phyloP scores from a whole-genome alignment of 2,329 filamentous ascomycete genomes.

The Aspergillus persii region DNA sequence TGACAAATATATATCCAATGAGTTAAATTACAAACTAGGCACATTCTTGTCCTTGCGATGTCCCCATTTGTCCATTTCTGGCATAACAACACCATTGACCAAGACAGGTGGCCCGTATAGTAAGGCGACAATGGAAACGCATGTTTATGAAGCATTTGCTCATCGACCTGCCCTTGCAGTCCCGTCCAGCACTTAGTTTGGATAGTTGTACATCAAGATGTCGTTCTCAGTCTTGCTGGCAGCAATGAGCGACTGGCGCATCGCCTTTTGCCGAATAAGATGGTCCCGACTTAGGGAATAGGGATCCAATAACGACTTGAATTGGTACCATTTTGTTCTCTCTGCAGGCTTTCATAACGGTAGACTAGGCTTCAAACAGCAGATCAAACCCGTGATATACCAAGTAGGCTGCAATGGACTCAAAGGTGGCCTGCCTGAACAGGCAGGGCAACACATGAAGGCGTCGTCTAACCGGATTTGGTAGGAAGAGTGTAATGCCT shows the following conservation, averaged over 20 bases:
- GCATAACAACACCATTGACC: slow-evolving; percentile 54
- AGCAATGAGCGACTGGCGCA: slow-evolving; percentile 31
- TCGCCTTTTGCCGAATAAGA: slow-evolving; percentile 23
- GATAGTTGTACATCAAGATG: slow-evolving; percentile 11
- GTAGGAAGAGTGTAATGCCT: too few species aligned
- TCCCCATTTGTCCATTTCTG: slow-evolving; percentile 43
- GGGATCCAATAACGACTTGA: too few species aligned
- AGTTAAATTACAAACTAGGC: slow-evolving; percentile 35
- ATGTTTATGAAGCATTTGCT: slow-evolving; percentile 8
- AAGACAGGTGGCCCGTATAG: slow-evolving; percentile 52
- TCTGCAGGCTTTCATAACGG: too few species aligned
- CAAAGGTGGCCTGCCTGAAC: too few species aligned
- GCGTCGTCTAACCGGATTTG: too few species aligned
- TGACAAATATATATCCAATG: background rate
- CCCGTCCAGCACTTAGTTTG: slow-evolving; percentile 14
- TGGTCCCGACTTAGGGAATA: background rate
- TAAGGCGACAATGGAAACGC: slow-evolving; percentile 40
- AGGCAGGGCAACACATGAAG: too few species aligned
- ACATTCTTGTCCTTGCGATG: slow-evolving; percentile 47
- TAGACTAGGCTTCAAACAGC: too few species aligned
- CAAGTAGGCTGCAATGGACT: too few species aligned
- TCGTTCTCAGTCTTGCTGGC: slow-evolving; percentile 12
- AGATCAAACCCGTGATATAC: too few species aligned
- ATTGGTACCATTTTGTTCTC: too few species aligned
- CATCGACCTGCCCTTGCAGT: slow-evolving; percentile 9